These are phyloP conservation scores for Ophiostoma piceae DNA, from an alignment of 2,329 filamentous ascomycete genomes.

Conservation along the genomic window DNA sequence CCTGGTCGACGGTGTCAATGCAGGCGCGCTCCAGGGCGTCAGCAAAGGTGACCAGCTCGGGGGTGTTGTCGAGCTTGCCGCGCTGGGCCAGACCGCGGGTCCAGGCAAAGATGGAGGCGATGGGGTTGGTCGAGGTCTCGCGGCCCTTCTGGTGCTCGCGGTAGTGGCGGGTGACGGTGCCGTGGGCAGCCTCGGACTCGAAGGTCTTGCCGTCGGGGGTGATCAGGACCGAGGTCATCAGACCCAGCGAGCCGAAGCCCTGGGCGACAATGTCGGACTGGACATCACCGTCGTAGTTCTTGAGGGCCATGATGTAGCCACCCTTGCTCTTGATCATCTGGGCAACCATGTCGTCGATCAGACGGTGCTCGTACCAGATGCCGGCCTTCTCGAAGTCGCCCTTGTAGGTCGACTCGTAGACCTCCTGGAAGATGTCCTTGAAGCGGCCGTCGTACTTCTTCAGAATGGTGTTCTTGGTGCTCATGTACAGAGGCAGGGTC, in stretches of 20 bases:
- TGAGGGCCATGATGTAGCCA: slow-evolving; percentile 94
- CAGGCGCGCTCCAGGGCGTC: slow-evolving; percentile 90
- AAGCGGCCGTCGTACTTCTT: slow-evolving; percentile 98
- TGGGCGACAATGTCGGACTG: slow-evolving; percentile 98
- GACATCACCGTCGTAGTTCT: slow-evolving; percentile 99
- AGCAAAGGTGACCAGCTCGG: slow-evolving; percentile 84
- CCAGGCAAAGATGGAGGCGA: slow-evolving; percentile 98
- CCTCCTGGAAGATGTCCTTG: slow-evolving; percentile 99
- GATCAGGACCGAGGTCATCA: slow-evolving; percentile 97
- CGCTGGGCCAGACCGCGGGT: slow-evolving; percentile 90
- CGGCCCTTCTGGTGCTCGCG: slow-evolving; percentile 97
- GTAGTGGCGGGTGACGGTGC: slow-evolving; percentile 96
- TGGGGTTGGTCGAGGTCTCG: slow-evolving; percentile 97
- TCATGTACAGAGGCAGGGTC: slow-evolving; percentile 94
- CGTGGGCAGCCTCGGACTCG: slow-evolving; percentile 96
- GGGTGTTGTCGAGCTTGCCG: slow-evolving; percentile 87
- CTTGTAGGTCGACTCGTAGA: slow-evolving; percentile 85
- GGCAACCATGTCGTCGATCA: slow-evolving; percentile 99
- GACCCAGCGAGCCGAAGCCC: slow-evolving; percentile 93
- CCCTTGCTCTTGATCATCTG: slow-evolving; percentile 99
- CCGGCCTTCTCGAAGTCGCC: slow-evolving; percentile 81
- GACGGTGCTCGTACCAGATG: slow-evolving; percentile 98
- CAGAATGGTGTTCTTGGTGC: slow-evolving; percentile 99
- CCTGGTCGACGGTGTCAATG: slow-evolving; percentile 85
- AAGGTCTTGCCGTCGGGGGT: slow-evolving; percentile 96